Evolutionary conservation across 1,284 basidiomycete genomes (phyloP), one percentile per base, ranked within the genome.

Genomic region (Papiliotrema nemorosa): DNA sequence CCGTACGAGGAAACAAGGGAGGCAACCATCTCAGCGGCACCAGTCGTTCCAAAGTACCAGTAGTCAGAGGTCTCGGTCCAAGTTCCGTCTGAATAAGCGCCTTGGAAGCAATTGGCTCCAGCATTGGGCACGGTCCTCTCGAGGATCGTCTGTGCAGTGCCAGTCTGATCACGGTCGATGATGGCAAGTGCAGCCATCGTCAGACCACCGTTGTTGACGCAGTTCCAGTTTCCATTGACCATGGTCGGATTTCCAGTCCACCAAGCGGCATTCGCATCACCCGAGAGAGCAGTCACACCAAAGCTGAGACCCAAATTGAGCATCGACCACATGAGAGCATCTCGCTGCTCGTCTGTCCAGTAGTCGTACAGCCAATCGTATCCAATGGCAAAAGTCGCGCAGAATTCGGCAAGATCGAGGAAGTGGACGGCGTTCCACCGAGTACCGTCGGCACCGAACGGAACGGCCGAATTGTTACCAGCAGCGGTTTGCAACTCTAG

Each of bases 61-160:
- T 94, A 96, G 77, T 97, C 91, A 52, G 91, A 81, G 0, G 92
- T 97, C 76, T 99, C 94, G 20, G 84, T 78, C 94, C 96, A 98
- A 18, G 90, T 88, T 20, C 94, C 94, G 67, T 97, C 94, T 33
- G 78, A 68, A 79, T 80, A 33, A 24, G 78, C 75, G 47, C 74
- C 80, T 16, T 67, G 55, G 65, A 84, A 88, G 71, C 96, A 98
- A 73, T 92, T 92, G 52, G 77, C 60, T 54, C 83, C 78, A 33
- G 91, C 90, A 67, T 90, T 90, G 54, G 81, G 72, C 40, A 93
- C 74, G 9, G 88, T 86, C 13, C 62, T 52, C 44, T 52, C 74
- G 42, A 97, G 82, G 38, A 97, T 77, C 53, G 81, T 76, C 56
- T 79, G 66, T 0, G 93, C 88, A 34, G 78, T 78, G 38, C 86